Percentiles rank a stretch among this genome's conserved stretches.
These are phyloP conservation scores for Rhynchospora tenuis DNA, from an alignment of 176 grass and related monocot species.

Conservation along the genomic window DNA sequence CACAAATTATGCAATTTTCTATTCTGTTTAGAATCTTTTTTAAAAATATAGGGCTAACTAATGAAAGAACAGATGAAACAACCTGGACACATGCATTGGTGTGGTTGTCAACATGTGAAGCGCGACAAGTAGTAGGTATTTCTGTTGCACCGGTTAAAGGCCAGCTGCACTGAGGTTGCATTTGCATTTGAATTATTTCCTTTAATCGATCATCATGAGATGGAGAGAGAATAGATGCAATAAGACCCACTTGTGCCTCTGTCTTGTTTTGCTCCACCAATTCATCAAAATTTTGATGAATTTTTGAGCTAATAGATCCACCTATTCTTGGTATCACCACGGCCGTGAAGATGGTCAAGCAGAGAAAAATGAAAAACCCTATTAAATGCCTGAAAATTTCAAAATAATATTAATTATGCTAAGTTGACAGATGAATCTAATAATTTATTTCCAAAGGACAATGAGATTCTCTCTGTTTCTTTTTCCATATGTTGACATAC, in stretches of 20 bases:
- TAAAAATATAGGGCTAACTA: not conserved
- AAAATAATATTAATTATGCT: not conserved
- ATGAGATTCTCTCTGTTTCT: not conserved
- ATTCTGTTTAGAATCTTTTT: not conserved
- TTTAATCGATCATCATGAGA: slow-evolving; percentile 28
- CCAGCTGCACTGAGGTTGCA: slow-evolving; percentile 33
- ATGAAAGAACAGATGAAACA: not conserved
- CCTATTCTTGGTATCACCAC: slow-evolving; percentile 47
- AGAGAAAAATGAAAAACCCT: slow-evolving; percentile 79
- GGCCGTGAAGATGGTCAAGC: slow-evolving; percentile 55
- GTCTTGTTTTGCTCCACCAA: slow-evolving; percentile 32
- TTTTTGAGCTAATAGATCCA: not conserved
- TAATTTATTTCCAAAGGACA: not conserved
- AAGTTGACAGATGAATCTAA: too few species aligned
- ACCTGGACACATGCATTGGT: slow-evolving; percentile 27
- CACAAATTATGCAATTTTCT: not conserved
- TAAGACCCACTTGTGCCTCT: slow-evolving; percentile 15
- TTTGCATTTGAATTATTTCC: slow-evolving; percentile 33
- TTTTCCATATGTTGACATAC: not conserved
- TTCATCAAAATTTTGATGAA: slow-evolving; percentile 22
- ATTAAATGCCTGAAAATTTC: slow-evolving; percentile 54
- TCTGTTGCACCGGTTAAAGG: slow-evolving; percentile 33
- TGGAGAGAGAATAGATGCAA: slow-evolving; percentile 33
- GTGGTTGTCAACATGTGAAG: slow-evolving; percentile 10
- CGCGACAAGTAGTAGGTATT: slow-evolving; percentile 11